Base-by-base conservation (phyloP, 2,329 filamentous ascomycete species). In the Coniochaeta prunicola region DNA sequence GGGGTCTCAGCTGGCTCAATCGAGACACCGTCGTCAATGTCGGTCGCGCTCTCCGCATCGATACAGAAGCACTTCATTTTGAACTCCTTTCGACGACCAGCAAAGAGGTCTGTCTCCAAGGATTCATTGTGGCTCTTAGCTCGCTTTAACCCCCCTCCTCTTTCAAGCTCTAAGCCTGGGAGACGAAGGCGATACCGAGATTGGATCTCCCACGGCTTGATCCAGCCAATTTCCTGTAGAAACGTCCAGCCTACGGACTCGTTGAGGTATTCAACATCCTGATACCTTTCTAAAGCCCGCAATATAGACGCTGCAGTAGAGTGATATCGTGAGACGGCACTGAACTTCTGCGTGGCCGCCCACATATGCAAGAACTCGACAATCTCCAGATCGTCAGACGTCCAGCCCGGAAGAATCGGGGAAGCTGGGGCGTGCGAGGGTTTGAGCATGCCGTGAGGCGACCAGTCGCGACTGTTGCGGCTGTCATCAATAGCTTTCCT, bases 21-120 rank as follows among this genome's bases (percentile, higher is more conserved):
- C 0, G 90, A 93, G 9, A 96, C 73, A 1, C 87, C 90, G 68
- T 96, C 90, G 64, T 96, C 90, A 59, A 94, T 88, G 64, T 93
- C 85, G 30, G 80, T 76, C 0, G 91, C 88, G 36, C 73, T 74
- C 21, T 79, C 77, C 30, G 82, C 79, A 67, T 96, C 90, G 60
- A 96, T 89, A 64, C 88, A 91, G 68, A 86, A 92, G 1, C 89
- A 81, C 0, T 79, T 81, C 24, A 83, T 67, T n/a, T 77, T 66
- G 81, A 85, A 89, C 57, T 85, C 80, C 60, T 78, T 80, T 53
- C 90, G 83, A 28, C 82, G 67, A 12, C 74, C 73, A 3, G 69
- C 69, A 10, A 82, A 76, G 21, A 75, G 66, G 61, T 86, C 83
- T 7, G 68, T 67, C 36, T 74, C 66, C 33, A 73, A 65, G 53